Evolutionary conservation across 768 basidiomycete species (phyloP).

Genomic region (Lactifluus subvellereus): DNA sequence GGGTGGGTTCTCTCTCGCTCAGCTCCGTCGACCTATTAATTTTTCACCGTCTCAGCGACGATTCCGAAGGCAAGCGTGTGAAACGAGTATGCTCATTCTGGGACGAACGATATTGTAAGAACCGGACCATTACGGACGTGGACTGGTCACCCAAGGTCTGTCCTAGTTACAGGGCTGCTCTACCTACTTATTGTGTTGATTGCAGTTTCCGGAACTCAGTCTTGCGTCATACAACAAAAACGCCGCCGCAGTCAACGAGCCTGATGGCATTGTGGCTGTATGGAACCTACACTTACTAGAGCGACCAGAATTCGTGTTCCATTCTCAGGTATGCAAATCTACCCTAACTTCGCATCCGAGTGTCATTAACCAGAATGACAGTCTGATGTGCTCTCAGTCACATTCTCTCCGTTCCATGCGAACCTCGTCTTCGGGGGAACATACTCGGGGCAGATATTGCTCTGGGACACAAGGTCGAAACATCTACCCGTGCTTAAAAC

Average conservation of each 20-base stretch:
- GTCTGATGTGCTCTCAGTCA: constrained; percentile 97
- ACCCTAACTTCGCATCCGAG: background rate
- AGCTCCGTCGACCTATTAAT: background rate
- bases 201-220: constrained; percentile 89
- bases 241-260: constrained; percentile 86
- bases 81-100: constrained; percentile 93
- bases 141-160: constrained; percentile 97
- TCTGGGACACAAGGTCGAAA: constrained; percentile 98
- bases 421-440: constrained; percentile 97
- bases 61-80: constrained; percentile 83
- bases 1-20: constrained; percentile 46
- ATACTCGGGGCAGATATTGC: constrained; percentile 96
- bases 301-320: constrained; percentile 96
- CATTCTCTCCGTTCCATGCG: constrained; percentile 96
- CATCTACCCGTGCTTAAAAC: constrained; percentile 96
- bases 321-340: constrained; percentile 72
- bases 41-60: constrained; percentile 51
- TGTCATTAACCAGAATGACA: constrained; percentile 19
- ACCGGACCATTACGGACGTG: constrained; percentile 90
- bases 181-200: background rate
- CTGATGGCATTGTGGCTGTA: constrained; percentile 93
- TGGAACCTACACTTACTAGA: constrained; percentile 97
- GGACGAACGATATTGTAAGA: constrained; percentile 87
- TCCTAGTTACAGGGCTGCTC: background rate
- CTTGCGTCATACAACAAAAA: constrained; percentile 99